Evolutionary conservation across 768 basidiomycete genomes (phyloP).

Genomic region (Agrocybe chaxingu): DNA sequence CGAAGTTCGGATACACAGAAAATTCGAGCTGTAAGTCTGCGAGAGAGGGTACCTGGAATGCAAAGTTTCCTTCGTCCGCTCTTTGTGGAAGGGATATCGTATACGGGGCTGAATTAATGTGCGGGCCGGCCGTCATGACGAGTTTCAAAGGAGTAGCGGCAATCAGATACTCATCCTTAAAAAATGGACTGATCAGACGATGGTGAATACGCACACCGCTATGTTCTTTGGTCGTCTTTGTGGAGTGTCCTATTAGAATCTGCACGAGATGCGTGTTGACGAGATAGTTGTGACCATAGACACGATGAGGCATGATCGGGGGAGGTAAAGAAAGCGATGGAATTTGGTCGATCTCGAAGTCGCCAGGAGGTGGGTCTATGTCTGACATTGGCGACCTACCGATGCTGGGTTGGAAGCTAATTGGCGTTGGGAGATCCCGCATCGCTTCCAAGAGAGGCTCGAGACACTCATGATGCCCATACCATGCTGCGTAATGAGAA

Average conservation of each 20-base stretch:
- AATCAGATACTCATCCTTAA: constrained; percentile 63
- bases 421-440: constrained; percentile 23
- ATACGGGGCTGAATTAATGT: constrained; percentile 84
- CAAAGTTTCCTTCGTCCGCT: constrained; percentile 68
- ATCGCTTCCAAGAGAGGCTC: constrained; percentile 52
- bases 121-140: constrained; percentile 88
- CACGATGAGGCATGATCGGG: constrained; percentile 96
- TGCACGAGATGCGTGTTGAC: constrained; percentile 85
- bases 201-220: constrained; percentile 67
- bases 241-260: constrained; percentile 74
- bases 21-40: constrained; percentile 81
- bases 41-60: constrained; percentile 81
- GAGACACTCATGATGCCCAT: constrained; percentile 76
- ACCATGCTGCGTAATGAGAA: constrained; percentile 96
- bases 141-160: constrained; percentile 87
- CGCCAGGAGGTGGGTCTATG: constrained; percentile 27
- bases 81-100: constrained; percentile 83
- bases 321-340: constrained; percentile 94
- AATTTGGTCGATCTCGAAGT: constrained; percentile 86
- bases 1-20: constrained; percentile 96
- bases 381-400: constrained; percentile 40
- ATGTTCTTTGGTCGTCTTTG: constrained; percentile 29
- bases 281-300: constrained; percentile 95
- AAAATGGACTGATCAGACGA: constrained; percentile 66
- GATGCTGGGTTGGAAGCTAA: constrained; percentile 18